phyloP scores from a whole-genome alignment of 2,329 filamentous ascomycete species.

The Sclerotiophoma versabilis region DNA sequence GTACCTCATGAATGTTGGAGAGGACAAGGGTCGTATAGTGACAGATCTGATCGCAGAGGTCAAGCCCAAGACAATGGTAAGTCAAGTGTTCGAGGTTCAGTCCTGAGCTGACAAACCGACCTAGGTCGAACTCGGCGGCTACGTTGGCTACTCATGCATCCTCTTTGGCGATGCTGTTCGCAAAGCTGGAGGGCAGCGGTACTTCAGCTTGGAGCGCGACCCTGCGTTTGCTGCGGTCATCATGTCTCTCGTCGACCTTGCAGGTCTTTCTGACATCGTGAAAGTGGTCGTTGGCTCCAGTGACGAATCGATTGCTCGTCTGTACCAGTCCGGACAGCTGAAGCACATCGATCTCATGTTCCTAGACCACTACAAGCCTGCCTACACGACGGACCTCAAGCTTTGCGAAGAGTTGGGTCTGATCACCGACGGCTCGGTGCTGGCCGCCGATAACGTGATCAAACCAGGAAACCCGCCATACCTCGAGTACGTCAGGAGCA shows the following conservation, averaged over 20 bases:
- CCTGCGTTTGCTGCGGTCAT: conserved; percentile 77
- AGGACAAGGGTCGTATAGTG: conserved; percentile 76
- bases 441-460: conserved; percentile 75
- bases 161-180: conserved; percentile 73
- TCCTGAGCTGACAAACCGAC: conserved; percentile 12
- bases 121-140: conserved; percentile 77
- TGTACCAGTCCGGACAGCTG: conserved; percentile 63
- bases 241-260: conserved; percentile 72
- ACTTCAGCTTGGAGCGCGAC: conserved; percentile 76
- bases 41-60: conserved; percentile 70
- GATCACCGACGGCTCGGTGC: conserved; percentile 66
- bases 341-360: conserved; percentile 75
- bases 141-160: conserved; percentile 82
- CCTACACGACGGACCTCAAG: conserved; percentile 77
- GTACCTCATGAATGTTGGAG: conserved; percentile 82
- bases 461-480: conserved; percentile 75
- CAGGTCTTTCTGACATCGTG: conserved; percentile 74
- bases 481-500: conserved; percentile 72
- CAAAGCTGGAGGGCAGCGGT: conserved; percentile 68
- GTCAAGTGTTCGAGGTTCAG: neutral
- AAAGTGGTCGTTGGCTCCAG: conserved; percentile 74
- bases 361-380: conserved; percentile 81
- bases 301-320: conserved; percentile 67
- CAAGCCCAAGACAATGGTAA: conserved; percentile 71
- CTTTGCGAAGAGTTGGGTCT: conserved; percentile 75